Evolutionary conservation across 306 rosid species (phyloP), one percentile per base, ranked within the genome.

Genomic region (Senna siamea): DNA sequence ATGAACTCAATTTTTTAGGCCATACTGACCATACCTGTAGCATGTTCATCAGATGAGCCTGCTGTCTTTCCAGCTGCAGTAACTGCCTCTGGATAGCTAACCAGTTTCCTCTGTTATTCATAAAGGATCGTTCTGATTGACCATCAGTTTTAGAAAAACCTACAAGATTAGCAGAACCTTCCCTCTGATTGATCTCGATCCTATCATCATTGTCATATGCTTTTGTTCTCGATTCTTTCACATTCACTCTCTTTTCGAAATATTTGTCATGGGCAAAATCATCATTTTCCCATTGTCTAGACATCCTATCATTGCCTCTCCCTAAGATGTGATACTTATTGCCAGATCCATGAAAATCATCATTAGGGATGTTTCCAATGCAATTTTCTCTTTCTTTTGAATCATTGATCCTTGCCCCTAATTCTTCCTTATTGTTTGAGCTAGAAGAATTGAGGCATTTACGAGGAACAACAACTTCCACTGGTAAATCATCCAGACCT

Each of bases 31-130:
- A 57, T 74, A 92, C 98, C 98, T 92, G 97, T 76, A 93, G 89
- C 98, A 93, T 91, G 89, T 87, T 93, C 98, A 93, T 93, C 76
- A 93, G 83, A 83, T 91, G 97, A 77, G 85, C 79, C 81, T 93
- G 98, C 77, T 93, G 97, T 70, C 97, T 91, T 88, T 93, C 98
- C 79, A 93, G 79, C 85, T 86, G 97, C 43, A 85, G 76, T 69
- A 93, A 82, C 74, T 93, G 98, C 85, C 97, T 71, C 85, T 93
- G 98, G 76, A 91, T 91, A 65, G 93, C 92, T 72, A 89, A 77
- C 98, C 97, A 93, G 75, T 87, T 93, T 81, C 97, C 97, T 81
- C 87, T 90, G 82, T 78, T 93, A 80, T 81, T 90, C 69, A 83
- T 78, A 74, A 90, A 89, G 62, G 90, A 78, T 79, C 89, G 89